Evolutionary conservation across 164 flowering plant genomes (phyloP), one percentile per base, ranked within the genome.

Genomic region (Brasenia schreberi): DNA sequence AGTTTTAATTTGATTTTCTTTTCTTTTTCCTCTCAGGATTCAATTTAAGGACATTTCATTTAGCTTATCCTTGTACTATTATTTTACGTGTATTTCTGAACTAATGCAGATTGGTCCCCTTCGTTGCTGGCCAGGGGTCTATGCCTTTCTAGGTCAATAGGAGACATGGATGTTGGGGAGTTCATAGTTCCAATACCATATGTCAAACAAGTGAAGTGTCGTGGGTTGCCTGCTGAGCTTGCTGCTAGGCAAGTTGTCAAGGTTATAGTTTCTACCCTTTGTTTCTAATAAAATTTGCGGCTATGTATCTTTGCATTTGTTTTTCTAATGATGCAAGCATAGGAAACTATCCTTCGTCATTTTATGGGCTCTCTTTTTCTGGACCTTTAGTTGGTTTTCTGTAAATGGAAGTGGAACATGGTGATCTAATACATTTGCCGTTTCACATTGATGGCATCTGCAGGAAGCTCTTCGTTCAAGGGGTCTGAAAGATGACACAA

Each of bases 61-160:
- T 23, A 23, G 27, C 27, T 23, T 23, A 23, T 23, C 27, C 27
- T 23, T 23, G 27, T 23, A 23, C 2, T 23, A 23, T 23, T 23
- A 23, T 23, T 23, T 23, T 23, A 23, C 2, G 27, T 23, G 27
- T 23, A 23, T 23, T 0, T 23, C 27, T 23, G 27, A 23, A 23
- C 27, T 2, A 23, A 0, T 23, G 27, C 27, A 23, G 27, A 23
- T 23, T 69, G 97, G 97, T 61, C 97, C 96, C 11, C 87, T 89
- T 14, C 87, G 96, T 23, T 91, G 96, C 71, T 91, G 97, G 97
- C 97, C 97, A 96, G 97, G 16, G 97, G 96, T 23, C 83, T 91
- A 74, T 91, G 97, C 79, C 92, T 91, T 73, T 91, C 97, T 19
- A 77, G 97, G 72, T 91, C 96, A 7, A 91, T 91, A 62, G 96